Conservation (phyloP, 495 filamentous ascomycete genomes). For the Parathielavia hyrcaniae region DNA sequence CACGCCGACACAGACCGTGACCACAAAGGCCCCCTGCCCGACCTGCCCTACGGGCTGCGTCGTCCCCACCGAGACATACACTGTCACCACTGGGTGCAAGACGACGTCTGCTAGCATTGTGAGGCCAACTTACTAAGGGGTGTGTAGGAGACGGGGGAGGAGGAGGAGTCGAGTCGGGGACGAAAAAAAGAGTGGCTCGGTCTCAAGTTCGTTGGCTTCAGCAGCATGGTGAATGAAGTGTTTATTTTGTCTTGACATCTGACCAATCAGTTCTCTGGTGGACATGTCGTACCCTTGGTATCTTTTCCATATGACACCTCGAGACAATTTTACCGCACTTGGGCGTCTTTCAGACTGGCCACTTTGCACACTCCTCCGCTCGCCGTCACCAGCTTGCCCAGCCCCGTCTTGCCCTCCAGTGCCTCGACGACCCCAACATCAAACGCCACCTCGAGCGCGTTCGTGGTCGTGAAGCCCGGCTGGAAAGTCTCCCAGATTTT, state of each 20-base stretch:
- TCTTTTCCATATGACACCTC: neutral
- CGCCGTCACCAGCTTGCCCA: constrained; percentile 64
- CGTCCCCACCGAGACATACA: constrained; percentile 34
- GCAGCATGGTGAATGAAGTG: neutral
- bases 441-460: constrained; percentile 65
- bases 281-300: constrained; percentile 5
- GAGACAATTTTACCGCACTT: constrained; percentile 50
- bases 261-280: neutral
- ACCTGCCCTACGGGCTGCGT: constrained; percentile 30
- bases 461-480: constrained; percentile 86
- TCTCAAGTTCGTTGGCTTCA: neutral
- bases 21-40: constrained; percentile 27
- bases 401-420: constrained; percentile 50
- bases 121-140: constrained; percentile 23
- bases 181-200: neutral
- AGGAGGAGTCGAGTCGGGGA: neutral
- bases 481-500: constrained; percentile 96
- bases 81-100: constrained; percentile 36
- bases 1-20: constrained; percentile 32
- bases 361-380: constrained; percentile 70
- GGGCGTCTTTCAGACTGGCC: constrained; percentile 61
- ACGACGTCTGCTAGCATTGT: neutral
- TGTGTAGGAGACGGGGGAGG: neutral
- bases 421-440: constrained; percentile 44
- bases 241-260: neutral